These are phyloP conservation scores for Myxozyma geophila DNA, from an alignment of 805 yeast genomes.

Conservation along the genomic window DNA sequence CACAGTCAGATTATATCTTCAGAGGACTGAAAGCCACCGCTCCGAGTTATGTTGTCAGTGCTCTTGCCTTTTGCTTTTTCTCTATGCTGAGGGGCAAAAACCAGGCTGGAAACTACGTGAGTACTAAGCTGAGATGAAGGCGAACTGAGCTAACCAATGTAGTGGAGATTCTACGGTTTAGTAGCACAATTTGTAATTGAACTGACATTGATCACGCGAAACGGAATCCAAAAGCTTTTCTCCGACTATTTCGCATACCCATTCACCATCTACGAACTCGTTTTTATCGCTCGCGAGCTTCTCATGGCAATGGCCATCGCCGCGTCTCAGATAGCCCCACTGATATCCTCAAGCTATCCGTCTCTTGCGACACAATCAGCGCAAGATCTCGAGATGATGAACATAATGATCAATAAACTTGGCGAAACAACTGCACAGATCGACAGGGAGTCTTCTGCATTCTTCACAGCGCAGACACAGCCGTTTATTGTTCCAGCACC, in stretches of 20 bases:
- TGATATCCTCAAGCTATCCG: slow-evolving; percentile 14
- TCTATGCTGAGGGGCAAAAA: slow-evolving; percentile 33
- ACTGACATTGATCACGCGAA: slow-evolving; percentile 37
- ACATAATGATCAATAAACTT: slow-evolving; percentile 1
- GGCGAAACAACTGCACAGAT: background rate
- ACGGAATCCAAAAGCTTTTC: slow-evolving; percentile 24
- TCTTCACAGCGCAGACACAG: slow-evolving; percentile 16
- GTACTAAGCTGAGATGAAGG: too few species aligned
- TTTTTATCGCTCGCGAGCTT: slow-evolving; percentile 35
- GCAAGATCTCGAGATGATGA: slow-evolving; percentile 7
- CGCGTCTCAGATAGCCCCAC: slow-evolving; percentile 38
- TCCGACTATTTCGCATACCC: slow-evolving; percentile 29
- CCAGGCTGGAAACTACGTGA: slow-evolving; percentile 17
- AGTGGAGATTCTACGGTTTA: slow-evolving; percentile 40
- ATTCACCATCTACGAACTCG: slow-evolving; percentile 32
- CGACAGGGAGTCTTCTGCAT: slow-evolving; percentile 13
- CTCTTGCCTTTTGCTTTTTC: slow-evolving; percentile 29
- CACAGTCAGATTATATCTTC: slow-evolving; percentile 16
- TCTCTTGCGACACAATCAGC: slow-evolving; percentile 2
- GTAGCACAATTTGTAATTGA: slow-evolving; percentile 36
- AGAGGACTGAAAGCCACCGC: slow-evolving; percentile 18
- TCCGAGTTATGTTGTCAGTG: slow-evolving; percentile 32
- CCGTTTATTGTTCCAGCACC: slow-evolving; percentile 26
- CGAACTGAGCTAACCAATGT: background rate
- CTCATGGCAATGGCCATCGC: slow-evolving; percentile 36